Percentiles rank a stretch among this genome's conserved stretches.
Evolutionary conservation across 495 filamentous ascomycete species (phyloP).

Genomic region (Annulohypoxylon moriforme): DNA sequence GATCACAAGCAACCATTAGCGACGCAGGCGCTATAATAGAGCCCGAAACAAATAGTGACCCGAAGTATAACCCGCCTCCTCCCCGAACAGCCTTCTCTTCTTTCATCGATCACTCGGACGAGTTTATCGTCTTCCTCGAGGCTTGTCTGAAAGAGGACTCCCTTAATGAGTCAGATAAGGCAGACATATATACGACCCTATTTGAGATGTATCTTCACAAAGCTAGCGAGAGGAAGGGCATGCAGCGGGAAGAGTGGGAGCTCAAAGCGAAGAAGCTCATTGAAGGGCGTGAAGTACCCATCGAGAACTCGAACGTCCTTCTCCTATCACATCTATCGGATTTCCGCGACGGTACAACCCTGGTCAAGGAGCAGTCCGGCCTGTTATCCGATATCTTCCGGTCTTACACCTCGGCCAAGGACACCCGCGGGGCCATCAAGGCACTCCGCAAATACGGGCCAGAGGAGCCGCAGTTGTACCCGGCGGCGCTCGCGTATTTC

Average conservation of each 20-base stretch:
- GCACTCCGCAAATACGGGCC: constrained; percentile 91
- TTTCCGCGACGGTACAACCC: constrained; percentile 88
- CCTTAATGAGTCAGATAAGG: constrained; percentile 73
- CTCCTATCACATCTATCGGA: constrained; percentile 91
- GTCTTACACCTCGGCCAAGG: constrained; percentile 92
- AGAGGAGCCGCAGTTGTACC: constrained; percentile 91
- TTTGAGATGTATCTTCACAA: constrained; percentile 98
- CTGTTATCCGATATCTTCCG: constrained; percentile 95
- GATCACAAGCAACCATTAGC: constrained; percentile 49
- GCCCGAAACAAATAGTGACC: constrained; percentile 44
- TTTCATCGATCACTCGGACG: constrained; percentile 91
- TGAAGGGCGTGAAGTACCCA: constrained; percentile 76
- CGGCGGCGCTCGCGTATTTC: constrained; percentile 92
- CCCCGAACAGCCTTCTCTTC: constrained; percentile 94
- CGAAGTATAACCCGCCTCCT: constrained; percentile 75
- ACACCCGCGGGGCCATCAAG: constrained; percentile 88
- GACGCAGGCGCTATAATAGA: constrained; percentile 46
- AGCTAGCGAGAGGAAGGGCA: constrained; percentile 76
- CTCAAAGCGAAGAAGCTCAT: constrained; percentile 87
- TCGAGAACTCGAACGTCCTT: constrained; percentile 94
- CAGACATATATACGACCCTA: constrained; percentile 91
- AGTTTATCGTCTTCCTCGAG: constrained; percentile 93
- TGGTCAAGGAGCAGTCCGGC: constrained; percentile 94
- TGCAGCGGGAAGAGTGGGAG: constrained; percentile 80
- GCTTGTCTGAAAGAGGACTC: constrained; percentile 76